A percentile compares a stretch with the other conserved stretches of the same genome.
These are phyloP conservation scores for Leptomonas seymouri DNA, from an alignment of 208 protist species.

Conservation along the genomic window DNA sequence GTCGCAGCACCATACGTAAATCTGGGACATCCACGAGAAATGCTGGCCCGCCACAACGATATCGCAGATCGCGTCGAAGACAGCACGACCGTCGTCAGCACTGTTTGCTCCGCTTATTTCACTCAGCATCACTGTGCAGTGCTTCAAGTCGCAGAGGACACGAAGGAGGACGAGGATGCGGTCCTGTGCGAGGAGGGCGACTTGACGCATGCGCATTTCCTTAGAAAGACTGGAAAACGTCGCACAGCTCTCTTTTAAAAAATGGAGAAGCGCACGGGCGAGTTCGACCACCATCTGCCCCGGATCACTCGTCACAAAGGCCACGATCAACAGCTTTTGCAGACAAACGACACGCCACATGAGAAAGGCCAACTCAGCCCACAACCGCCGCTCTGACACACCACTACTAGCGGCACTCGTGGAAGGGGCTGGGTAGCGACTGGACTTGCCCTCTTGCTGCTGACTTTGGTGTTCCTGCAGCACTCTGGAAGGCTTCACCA, in stretches of 20 bases:
- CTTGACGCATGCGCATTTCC: constrained; percentile 29
- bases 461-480: constrained; percentile 31
- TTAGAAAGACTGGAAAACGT: constrained; percentile 11
- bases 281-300: constrained; percentile 35
- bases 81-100: not conserved
- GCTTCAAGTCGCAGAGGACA: constrained; percentile 50
- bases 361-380: constrained; percentile 65
- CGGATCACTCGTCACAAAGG: constrained; percentile 53
- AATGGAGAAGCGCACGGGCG: constrained; percentile 47
- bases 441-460: not conserved
- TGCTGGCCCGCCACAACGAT: constrained; percentile 35
- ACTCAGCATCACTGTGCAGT: constrained; percentile 51
- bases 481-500: constrained; percentile 28
- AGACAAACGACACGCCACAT: constrained; percentile 63
- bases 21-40: constrained; percentile 51
- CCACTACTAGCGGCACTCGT: not conserved
- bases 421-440: not conserved
- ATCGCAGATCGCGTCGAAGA: constrained; percentile 36
- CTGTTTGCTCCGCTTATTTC: constrained; percentile 19
- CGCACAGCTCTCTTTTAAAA: constrained; percentile 39
- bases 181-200: constrained; percentile 38
- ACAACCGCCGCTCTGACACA: constrained; percentile 48
- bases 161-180: constrained; percentile 65
- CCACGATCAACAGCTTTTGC: constrained; percentile 62
- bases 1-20: constrained; percentile 61